Conservation (phyloP, 805 yeast genomes). For the Ogataea wickerhamii region DNA sequence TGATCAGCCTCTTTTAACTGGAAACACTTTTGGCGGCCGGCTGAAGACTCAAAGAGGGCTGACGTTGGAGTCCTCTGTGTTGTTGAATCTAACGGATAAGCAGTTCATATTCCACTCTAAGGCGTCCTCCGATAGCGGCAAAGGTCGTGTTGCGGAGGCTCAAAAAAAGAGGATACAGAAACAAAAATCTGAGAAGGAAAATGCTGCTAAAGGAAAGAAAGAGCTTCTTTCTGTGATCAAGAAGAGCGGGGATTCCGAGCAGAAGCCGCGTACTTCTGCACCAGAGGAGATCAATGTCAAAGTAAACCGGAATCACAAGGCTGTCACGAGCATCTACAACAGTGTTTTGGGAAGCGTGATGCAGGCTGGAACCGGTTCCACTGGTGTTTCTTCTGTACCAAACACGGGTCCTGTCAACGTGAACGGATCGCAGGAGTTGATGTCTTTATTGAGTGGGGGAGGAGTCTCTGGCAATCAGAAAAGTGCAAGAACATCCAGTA, state of each 20-base stretch:
- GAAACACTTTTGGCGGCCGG: slow-evolving; percentile 77
- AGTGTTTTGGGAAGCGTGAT: slow-evolving; percentile 26
- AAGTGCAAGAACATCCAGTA: no score
- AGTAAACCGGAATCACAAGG: slow-evolving; percentile 7
- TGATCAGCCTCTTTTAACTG: slow-evolving; percentile 79
- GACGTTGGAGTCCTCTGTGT: slow-evolving; percentile 73
- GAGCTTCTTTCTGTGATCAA: slow-evolving; percentile 46
- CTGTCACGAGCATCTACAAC: slow-evolving; percentile 29
- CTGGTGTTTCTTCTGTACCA: slow-evolving; percentile 3
- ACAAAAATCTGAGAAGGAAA: slow-evolving; percentile 26
- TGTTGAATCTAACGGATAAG: slow-evolving; percentile 69
- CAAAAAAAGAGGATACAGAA: slow-evolving; percentile 19
- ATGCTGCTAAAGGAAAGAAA: slow-evolving; percentile 33
- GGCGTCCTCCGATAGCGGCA: slow-evolving; percentile 45
- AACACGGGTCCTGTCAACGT: slow-evolving; percentile 6
- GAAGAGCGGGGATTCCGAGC: slow-evolving; percentile 21
- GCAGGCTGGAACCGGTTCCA: slow-evolving; percentile 9
- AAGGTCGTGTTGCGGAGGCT: slow-evolving; percentile 20
- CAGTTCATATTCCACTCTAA: slow-evolving; percentile 76
- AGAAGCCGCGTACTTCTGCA: neutral
- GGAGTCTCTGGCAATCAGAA: neutral
- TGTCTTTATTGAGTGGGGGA: slow-evolving; percentile 13
- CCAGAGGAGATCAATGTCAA: slow-evolving; percentile 1
- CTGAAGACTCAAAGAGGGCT: slow-evolving; percentile 77
- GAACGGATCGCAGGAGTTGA: slow-evolving; percentile 16